phyloP scores from a whole-genome alignment of 129 eudicot species.

The Flaveria robusta region DNA sequence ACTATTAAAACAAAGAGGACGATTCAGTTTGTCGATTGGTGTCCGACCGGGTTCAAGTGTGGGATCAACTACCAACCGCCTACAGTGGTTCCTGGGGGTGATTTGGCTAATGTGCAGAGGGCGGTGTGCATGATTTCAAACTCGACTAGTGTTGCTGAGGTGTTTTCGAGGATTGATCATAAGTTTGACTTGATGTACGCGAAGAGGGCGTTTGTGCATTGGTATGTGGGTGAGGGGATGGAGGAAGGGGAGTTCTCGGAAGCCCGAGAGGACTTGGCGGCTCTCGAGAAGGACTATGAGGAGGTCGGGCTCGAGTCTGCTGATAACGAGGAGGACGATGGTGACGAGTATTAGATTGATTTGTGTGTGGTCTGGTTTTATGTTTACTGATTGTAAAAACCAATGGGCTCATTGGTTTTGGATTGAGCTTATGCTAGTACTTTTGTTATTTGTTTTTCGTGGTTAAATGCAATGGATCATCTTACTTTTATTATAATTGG shows the following conservation, averaged over 20 bases:
- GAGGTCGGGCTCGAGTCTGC: conserved; percentile 77
- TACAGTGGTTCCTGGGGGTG: conserved; percentile 80
- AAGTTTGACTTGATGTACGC: conserved; percentile 82
- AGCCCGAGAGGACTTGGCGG: conserved; percentile 82
- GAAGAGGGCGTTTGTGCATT: conserved; percentile 72
- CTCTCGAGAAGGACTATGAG: conserved; percentile 79
- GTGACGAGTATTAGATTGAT: conserved; percentile 58
- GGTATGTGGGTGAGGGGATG: conserved; percentile 89
- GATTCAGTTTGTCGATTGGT: conserved; percentile 82
- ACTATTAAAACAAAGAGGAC: conserved; percentile 77
- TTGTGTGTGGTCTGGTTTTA: not conserved
- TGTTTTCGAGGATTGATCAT: conserved; percentile 76
- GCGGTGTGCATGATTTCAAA: conserved; percentile 80
- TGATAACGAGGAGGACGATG: conserved; percentile 64
- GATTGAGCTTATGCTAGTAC: not conserved
- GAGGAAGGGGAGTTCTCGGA: conserved; percentile 84
- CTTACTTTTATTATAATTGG: not conserved
- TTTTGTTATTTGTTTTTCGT: not conserved
- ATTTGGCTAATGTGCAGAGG: conserved; percentile 75
- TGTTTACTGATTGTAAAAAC: conserved; percentile 15
- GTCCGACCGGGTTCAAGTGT: conserved; percentile 83
- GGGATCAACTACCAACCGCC: conserved; percentile 84
- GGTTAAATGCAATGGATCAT: not conserved
- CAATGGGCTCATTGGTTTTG: conserved; percentile 65
- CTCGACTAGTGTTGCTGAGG: conserved; percentile 91